Conservation (phyloP, 352 stramenopile species). For the Aphanomyces invadans region DNA sequence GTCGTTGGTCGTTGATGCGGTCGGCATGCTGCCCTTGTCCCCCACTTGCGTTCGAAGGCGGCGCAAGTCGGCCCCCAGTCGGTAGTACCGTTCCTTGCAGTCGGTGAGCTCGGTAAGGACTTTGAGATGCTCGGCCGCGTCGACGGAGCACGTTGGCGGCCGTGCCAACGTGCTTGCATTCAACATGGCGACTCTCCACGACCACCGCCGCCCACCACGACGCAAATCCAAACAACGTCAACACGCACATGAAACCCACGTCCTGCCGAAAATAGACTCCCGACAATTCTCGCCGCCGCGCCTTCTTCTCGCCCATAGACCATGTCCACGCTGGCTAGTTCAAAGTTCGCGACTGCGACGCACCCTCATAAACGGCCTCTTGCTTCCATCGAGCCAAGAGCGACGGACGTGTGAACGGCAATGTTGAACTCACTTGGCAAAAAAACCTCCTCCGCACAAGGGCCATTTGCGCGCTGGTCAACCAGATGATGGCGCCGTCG, state of each 20-base stretch:
- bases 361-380: too few species aligned
- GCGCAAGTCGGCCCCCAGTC: slow-evolving; percentile 10
- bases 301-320: too few species aligned
- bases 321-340: not conserved
- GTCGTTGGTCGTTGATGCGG: too few species aligned
- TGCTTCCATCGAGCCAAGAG: slow-evolving; percentile 37
- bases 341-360: not conserved
- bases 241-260: not conserved
- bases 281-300: too few species aligned
- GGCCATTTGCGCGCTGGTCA: too few species aligned
- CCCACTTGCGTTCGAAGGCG: not conserved
- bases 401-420: not conserved
- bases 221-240: too few species aligned
- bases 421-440: too few species aligned
- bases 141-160: not conserved
- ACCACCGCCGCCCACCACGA: too few species aligned
- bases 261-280: not conserved
- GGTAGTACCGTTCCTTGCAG: slow-evolving; percentile 19
- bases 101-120: slow-evolving; percentile 1
- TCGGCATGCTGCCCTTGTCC: not conserved
- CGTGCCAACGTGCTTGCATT: too few species aligned
- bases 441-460: too few species aligned
- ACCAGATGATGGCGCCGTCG: too few species aligned
- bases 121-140: slow-evolving; percentile 4
- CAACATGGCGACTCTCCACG: too few species aligned